Evolutionary conservation across 2,329 filamentous ascomycete genomes (phyloP), one percentile per base, ranked within the genome.

Genomic region (Aspergillaceae sp.): DNA sequence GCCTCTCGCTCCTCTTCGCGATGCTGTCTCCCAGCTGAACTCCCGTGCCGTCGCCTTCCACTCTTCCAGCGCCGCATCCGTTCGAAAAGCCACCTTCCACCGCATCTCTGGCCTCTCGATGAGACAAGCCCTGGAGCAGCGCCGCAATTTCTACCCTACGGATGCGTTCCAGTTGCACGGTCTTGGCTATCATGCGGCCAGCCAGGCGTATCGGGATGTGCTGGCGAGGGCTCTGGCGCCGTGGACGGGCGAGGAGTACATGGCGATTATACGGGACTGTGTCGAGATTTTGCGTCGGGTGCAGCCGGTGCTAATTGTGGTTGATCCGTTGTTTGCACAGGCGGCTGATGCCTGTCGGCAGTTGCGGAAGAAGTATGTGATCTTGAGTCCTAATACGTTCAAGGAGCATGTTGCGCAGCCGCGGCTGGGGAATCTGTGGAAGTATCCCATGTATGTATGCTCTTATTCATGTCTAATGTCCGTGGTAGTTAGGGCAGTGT

Each of bases 331-430:
- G 3, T 66, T 74, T 46, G 52, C 58, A 0, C 67, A 68, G 6
- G 72, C 48, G 1, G 42, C 71, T 3, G 68, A 72, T 27, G 69
- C 66, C 2, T 70, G 65, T 44, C 63, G 61, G 26, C 54, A 58
- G 7, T 43, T 64, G n/a, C 48, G 51, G 0, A 50, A 62, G n/a
- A 57, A 59, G 5, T 66, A 60, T 50, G 54, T 66, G 1, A 51
- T 68, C 4, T 50, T 75, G 27, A 66, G 64, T 29, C 70, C 72
- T 0, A 74, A 72, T 50, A 61, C 69, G 1, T 63, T 71, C 47
- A 67, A 69, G 45, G 69, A 73, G 3, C 69, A 69, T 37, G 58
- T 67, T 0, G 44, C 50, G 1, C 59, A 63, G 3, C 51, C 60
- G 4, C 66, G 70, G 47, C 64, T 72, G 26, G 51, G 43, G 8